Base-by-base conservation (phyloP, 192 early-diverging fungal species). In the Coemansia reversa region DNA sequence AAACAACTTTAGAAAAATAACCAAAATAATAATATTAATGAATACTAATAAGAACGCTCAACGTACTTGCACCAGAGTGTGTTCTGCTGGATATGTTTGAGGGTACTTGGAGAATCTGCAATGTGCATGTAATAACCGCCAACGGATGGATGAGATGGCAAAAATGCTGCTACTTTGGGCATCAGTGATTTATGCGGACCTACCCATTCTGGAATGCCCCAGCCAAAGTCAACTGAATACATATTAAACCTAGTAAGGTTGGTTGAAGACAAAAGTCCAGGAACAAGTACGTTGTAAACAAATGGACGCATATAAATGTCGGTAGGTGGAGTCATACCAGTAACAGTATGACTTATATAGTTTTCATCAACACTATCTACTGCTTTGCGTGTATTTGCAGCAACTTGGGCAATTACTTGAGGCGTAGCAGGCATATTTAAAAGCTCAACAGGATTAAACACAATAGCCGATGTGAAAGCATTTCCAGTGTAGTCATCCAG, bases 161-260 rank as follows among this genome's bases (percentile, higher is more conserved):
- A 45, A 42, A 70, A 16, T 20, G 51, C n/a, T 0, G 29, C 68
- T 25, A 20, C 52, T 47, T 70, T 62, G 19, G 68, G 60, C 18
- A 52, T 32, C n/a, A 53, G 51, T 39, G 28, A 7, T 11, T 50
- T 62, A 4, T 54, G 27, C 5, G 61, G 55, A 27, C 55, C 56
- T 3, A 70, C 60, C 55, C 49, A 64, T 25, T 22, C 47, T 1
- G 68, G 61, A 14, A 20, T 22, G 0, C 61, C 61, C 55, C 32
- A 39, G 14, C 68, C 68, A 70, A 63, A 70, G 57, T 70, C 57
- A 1, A 51, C 48, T 19, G 29, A 20, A 35, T 62, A 58, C 29
- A 42, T 22, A 23, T 19, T 58, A 51, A 42, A 69, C 20, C 53
- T 25, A 55, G 22, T 20, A 63, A 45, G 51, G 22, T 51, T 53